These are phyloP conservation scores for Rhododendron henanense DNA, from an alignment of 148 eudicot species.

Conservation along the genomic window DNA sequence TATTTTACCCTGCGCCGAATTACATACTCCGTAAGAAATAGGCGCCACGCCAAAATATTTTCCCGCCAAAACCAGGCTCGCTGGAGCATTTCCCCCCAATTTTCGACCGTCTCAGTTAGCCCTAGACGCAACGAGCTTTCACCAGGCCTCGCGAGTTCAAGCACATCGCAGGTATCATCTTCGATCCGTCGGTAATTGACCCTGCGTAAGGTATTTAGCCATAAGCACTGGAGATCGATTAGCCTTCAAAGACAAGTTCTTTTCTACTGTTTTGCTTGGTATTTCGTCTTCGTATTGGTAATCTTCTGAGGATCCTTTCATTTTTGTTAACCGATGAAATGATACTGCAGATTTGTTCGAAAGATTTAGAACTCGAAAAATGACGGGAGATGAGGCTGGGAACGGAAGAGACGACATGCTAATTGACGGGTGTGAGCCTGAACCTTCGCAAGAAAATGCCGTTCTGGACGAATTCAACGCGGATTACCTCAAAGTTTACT, in stretches of 20 bases:
- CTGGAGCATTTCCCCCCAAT: background rate
- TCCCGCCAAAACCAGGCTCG: background rate
- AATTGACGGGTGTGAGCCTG: slow-evolving; percentile 39
- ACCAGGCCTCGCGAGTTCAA: background rate
- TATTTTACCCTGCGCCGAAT: too few species aligned
- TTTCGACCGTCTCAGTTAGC: background rate
- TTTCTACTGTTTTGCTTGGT: too few species aligned
- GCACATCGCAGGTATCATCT: background rate
- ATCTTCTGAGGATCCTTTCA: background rate
- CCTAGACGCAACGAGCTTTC: background rate
- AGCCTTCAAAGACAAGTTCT: background rate
- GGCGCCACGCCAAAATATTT: background rate
- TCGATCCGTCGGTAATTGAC: background rate
- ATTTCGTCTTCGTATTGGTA: background rate
- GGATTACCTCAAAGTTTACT: slow-evolving; percentile 64
- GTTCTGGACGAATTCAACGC: slow-evolving; percentile 49
- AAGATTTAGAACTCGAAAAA: slow-evolving; percentile 12
- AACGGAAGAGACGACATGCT: slow-evolving; percentile 63
- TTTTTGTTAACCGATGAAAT: background rate
- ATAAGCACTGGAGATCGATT: background rate
- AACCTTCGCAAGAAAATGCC: slow-evolving; percentile 20
- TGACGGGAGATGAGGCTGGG: slow-evolving; percentile 49
- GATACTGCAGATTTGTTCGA: background rate
- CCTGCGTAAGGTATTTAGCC: background rate
- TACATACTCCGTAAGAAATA: too few species aligned